Evolutionary conservation across 768 basidiomycete genomes (phyloP), one percentile per base, ranked within the genome.

Genomic region (Pisolithus marmoratus): DNA sequence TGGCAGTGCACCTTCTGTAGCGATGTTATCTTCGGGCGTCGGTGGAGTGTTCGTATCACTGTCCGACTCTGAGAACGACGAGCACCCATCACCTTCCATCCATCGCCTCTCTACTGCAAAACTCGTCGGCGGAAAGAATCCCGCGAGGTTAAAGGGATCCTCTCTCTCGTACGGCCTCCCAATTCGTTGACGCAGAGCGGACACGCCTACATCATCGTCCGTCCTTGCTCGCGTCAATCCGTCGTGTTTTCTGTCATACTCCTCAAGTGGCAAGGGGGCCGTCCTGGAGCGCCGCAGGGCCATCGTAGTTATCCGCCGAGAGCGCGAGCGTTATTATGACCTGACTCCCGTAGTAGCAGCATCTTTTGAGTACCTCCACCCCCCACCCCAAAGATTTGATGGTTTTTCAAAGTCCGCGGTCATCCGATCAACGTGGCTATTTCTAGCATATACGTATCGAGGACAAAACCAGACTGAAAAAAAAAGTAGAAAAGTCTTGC

Each of bases 121-220:
- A 38, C 56, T 56, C 9, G 73, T 58, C 4, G 58, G 54, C 5
- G 79, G 78, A 61, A 79, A 79, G 66, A 80, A 80, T 8, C 72
- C 72, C 29, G 63, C 61, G 51, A 81, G 67, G 60, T 64, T 75
- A 66, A 80, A 79, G 4, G 77, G 76, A 54, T 80, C 78, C 49
- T 70, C 71, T 38, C 61, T 57, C 48, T 68, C 68, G 29, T 60
- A 57, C 29, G 61, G 64, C 20, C 56, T 57, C n/a, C 56, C 36
- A 59, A 29, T 50, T 58, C 40, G 57, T 55, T 11, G 56, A 48
- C 19, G 15, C 47, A 11, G 29, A 29, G 29, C 29, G 8, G 29
- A 29, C 4, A 14, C 14, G 34, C 15, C 12, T 34, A 15, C 15
- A 34, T 29, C 41, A 31, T 45, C 19, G 26, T 26, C 17, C 20